Conservation (phyloP, 1,139 yeast species). For the Groenewaldozyma auringiensis region DNA sequence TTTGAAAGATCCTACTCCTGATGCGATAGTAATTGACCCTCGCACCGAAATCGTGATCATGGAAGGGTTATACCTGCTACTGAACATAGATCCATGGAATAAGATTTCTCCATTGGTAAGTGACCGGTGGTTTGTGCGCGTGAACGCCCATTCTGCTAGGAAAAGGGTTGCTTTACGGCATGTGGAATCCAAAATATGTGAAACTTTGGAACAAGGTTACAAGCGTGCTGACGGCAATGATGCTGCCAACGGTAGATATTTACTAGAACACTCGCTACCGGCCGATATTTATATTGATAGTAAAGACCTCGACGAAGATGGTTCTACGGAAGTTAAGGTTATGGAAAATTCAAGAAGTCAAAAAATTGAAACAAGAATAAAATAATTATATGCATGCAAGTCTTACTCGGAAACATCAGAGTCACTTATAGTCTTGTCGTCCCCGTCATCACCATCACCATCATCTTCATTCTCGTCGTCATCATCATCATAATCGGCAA, state of each 20-base stretch:
- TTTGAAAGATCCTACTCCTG: constrained; percentile 50
- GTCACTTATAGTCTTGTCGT: not conserved
- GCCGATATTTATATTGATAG: constrained; percentile 29
- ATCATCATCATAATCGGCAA: constrained; percentile 13
- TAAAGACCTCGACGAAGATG: constrained; percentile 5
- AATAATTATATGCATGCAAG: not conserved
- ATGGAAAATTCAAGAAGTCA: not conserved
- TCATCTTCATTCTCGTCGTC: not conserved
- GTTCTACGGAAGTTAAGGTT: not conserved
- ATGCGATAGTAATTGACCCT: constrained; percentile 40
- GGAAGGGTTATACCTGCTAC: constrained; percentile 43
- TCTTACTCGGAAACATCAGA: not conserved
- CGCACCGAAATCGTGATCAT: constrained; percentile 43
- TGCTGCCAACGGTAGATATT: constrained; percentile 53
- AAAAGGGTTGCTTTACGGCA: constrained; percentile 65
- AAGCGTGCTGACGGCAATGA: constrained; percentile 64
- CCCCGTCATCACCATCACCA: too few relatives aligned
- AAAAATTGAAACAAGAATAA: not conserved
- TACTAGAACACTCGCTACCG: constrained; percentile 38
- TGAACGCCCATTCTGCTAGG: constrained; percentile 42
- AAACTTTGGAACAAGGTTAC: constrained; percentile 49
- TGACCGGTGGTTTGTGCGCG: constrained; percentile 35
- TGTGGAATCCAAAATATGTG: constrained; percentile 57
- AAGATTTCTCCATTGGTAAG: constrained; percentile 27
- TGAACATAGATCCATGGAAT: constrained; percentile 34